Conservation (phyloP, 2,329 filamentous ascomycete species). For the Exserohilum turcica region DNA sequence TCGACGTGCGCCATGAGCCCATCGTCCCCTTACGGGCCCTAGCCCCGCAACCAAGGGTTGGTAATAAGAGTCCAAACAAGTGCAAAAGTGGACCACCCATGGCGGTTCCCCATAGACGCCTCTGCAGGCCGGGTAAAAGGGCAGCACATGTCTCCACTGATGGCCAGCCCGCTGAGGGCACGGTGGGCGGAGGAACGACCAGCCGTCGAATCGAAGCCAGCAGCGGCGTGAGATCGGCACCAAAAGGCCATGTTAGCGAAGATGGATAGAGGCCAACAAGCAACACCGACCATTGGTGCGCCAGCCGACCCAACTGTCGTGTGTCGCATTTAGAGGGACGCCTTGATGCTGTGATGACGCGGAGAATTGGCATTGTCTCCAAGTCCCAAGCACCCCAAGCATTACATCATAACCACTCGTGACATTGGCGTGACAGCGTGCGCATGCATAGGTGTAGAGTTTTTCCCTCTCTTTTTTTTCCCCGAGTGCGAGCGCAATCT, state of each 20-base stretch:
- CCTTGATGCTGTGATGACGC: conserved; percentile 23
- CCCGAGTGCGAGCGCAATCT: background rate
- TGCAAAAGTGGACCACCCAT: conserved; percentile 38
- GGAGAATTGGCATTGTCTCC: conserved; percentile 15
- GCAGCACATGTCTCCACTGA: conserved; percentile 29
- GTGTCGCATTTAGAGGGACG: conserved; percentile 23
- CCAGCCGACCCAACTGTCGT: conserved; percentile 20
- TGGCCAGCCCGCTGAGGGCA: conserved; percentile 29
- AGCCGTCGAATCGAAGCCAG: conserved; percentile 28
- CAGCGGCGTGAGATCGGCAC: conserved; percentile 36
- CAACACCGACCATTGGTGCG: conserved; percentile 23
- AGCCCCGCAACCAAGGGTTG: conserved; percentile 27
- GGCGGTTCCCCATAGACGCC: conserved; percentile 35
- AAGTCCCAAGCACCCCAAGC: conserved; percentile 22
- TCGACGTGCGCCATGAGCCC: conserved; percentile 42
- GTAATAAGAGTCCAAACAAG: conserved; percentile 39
- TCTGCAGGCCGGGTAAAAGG: conserved; percentile 45
- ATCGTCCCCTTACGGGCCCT: conserved; percentile 27
- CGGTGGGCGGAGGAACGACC: conserved; percentile 26
- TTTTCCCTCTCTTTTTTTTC: background rate
- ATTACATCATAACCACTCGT: conserved; percentile 26
- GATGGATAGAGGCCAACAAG: conserved; percentile 34
- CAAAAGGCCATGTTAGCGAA: conserved; percentile 32
- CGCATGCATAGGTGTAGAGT: no score
- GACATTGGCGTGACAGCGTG: conserved; percentile 2